Conservation (phyloP, 2,329 filamentous ascomycete genomes). For the Botrytis elliptica region DNA sequence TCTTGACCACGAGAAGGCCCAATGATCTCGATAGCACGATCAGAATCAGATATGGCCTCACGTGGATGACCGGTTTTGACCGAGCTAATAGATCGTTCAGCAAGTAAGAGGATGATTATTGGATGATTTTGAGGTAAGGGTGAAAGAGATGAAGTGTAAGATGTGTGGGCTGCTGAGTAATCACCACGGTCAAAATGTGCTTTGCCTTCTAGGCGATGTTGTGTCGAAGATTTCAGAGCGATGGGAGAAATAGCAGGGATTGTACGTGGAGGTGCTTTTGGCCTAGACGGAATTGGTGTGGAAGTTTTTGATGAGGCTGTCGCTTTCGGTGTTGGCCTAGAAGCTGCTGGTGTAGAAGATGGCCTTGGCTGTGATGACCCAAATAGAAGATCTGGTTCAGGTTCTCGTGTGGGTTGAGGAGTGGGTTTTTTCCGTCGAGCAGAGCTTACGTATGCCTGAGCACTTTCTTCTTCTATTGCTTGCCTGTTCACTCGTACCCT, state of each 20-base stretch:
- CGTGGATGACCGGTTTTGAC: slow-evolving; percentile 92
- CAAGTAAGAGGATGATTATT: slow-evolving; percentile 81
- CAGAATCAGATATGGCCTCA: slow-evolving; percentile 79
- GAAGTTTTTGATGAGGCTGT: slow-evolving; percentile 46
- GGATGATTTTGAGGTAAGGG: slow-evolving; percentile 77
- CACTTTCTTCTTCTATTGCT: slow-evolving; percentile 73
- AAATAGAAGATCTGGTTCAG: slow-evolving; percentile 65
- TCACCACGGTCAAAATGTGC: slow-evolving; percentile 93
- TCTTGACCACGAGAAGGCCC: slow-evolving; percentile 75
- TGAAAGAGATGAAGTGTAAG: slow-evolving; percentile 75
- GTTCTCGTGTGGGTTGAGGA: slow-evolving; percentile 42
- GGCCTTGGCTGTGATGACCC: slow-evolving; percentile 39
- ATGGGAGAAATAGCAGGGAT: slow-evolving; percentile 66
- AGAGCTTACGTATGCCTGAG: slow-evolving; percentile 84
- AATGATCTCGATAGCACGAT: slow-evolving; percentile 76
- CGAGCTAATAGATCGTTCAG: slow-evolving; percentile 85
- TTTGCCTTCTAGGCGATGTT: slow-evolving; percentile 75
- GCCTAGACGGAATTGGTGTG: slow-evolving; percentile 46
- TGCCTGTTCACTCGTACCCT: slow-evolving; percentile 68
- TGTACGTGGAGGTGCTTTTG: slow-evolving; percentile 48
- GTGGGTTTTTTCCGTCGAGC: slow-evolving; percentile 72
- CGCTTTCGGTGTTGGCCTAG: slow-evolving; percentile 39
- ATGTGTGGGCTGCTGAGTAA: slow-evolving; percentile 79
- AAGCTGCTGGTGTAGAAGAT: slow-evolving; percentile 34
- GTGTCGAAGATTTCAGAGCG: slow-evolving; percentile 72